Evolutionary conservation across 2,329 filamentous ascomycete genomes (phyloP), one percentile per base, ranked within the genome.

Genomic region (Shiraia bambusicola): DNA sequence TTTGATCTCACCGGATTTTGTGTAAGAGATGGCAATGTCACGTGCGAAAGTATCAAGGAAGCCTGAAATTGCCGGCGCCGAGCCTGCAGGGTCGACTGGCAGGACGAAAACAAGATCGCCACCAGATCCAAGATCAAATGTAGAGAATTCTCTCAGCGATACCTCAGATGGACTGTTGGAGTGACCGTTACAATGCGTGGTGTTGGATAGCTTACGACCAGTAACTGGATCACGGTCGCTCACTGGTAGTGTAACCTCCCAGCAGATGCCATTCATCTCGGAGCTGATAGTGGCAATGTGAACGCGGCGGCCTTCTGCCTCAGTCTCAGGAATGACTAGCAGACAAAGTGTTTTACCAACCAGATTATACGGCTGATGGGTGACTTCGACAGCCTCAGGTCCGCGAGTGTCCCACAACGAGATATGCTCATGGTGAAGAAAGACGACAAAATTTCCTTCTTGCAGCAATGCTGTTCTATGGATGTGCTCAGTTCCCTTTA

Each of bases 11-110:
- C 90, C 91, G 8, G 77, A 78, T 15, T 80, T 76, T 0, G 87
- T 92, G 63, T 93, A 95, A 1, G 90, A 93, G 17, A 95, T 82
- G 10, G 88, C 89, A 35, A 94, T 82, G 61, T 95, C 90, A 28
- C 85, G 82, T 9, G 89, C 87, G 65, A 95, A 95, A 0, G 88
- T 81, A 65, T 95, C 90, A 24, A 95, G 77, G 49, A 90, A 94
- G 0, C 86, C 87, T 3, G 88, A 87, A 9, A 83, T 80, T 3
- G 84, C 76, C 1, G 84, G 80, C 28, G 79, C 75, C 9, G 86
- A 83, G 1, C 90, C 91, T 1, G 89, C 90, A 36, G 90, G 89
- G 58, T 95, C 91, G 33, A 95, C 88, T 0, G 90, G 88, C 8
- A 95, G 73, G 13, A 95, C 74, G 50, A 79, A 80, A 3, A 72